Conservation (phyloP, 306 rosid genomes). For the Rubus idaeus region DNA sequence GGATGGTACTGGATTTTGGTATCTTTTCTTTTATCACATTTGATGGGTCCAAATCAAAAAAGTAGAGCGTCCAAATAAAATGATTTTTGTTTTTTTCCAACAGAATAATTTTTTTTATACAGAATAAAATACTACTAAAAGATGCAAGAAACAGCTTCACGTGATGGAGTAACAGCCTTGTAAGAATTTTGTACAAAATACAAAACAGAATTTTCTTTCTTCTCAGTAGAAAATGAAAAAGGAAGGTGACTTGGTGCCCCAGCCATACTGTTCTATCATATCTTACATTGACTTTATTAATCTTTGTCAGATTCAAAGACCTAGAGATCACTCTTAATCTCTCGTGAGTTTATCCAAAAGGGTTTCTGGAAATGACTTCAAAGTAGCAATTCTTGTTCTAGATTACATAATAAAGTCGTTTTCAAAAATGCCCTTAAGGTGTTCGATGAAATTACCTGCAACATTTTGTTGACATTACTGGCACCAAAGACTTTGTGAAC, state of each 20-base stretch:
- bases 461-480: slow-evolving; percentile 87
- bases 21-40: slow-evolving; percentile 6
- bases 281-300: slow-evolving; percentile 9
- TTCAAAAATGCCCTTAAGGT: not conserved
- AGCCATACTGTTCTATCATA: not conserved
- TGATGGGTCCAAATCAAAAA: slow-evolving; percentile 13
- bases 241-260: not conserved
- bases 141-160: slow-evolving; percentile 50
- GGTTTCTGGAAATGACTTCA: not conserved
- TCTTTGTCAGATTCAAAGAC: not conserved
- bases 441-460: slow-evolving; percentile 48
- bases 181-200: not conserved
- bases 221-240: not conserved
- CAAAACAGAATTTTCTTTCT: slow-evolving; percentile 4
- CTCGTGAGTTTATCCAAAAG: not conserved
- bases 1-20: slow-evolving; percentile 7
- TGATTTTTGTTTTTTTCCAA: not conserved
- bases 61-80: slow-evolving; percentile 10
- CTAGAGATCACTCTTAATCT: not conserved
- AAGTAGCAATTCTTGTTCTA: not conserved
- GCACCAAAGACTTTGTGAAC: slow-evolving; percentile 92
- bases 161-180: slow-evolving; percentile 26
- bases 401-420: not conserved
- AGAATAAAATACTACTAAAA: not conserved
- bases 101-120: not conserved